phyloP scores from a whole-genome alignment of 2,329 filamentous ascomycete genomes.

The Chaetomium sp. region DNA sequence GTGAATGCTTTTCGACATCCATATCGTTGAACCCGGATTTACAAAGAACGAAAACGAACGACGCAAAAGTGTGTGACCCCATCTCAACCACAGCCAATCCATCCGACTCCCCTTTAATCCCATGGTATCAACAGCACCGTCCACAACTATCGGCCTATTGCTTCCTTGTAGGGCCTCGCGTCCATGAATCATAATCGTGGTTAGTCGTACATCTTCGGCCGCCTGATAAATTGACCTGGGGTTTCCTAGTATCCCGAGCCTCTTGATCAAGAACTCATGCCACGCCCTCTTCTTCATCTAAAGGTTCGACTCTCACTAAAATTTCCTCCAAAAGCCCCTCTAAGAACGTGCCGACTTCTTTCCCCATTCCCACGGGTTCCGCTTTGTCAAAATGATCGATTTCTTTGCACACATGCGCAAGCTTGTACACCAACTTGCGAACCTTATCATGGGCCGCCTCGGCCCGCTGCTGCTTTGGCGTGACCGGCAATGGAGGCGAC shows the following conservation, averaged over 20 bases:
- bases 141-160: not conserved
- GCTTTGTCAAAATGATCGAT: slow-evolving; percentile 84
- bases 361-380: slow-evolving; percentile 88
- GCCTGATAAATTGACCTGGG: not conserved
- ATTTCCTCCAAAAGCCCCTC: slow-evolving; percentile 94
- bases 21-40: not conserved
- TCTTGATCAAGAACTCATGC: not conserved
- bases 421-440: slow-evolving; percentile 71
- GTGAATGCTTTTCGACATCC: too few species aligned
- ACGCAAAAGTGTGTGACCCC: not conserved
- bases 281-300: slow-evolving; percentile 60
- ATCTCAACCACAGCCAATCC: not conserved
- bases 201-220: not conserved
- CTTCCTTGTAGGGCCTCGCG: too few species aligned
- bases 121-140: not conserved
- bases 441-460: slow-evolving; percentile 75
- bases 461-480: slow-evolving; percentile 60
- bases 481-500: slow-evolving; percentile 35
- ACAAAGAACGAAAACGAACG: not conserved
- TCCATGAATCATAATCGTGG: not conserved
- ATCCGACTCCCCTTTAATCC: not conserved
- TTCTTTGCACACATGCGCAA: slow-evolving; percentile 77
- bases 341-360: slow-evolving; percentile 79
- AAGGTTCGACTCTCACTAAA: slow-evolving; percentile 80
- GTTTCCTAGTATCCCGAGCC: not conserved